Evolutionary conservation across 257 asterid genomes (phyloP).

Genomic region (Capsicum chinense): DNA sequence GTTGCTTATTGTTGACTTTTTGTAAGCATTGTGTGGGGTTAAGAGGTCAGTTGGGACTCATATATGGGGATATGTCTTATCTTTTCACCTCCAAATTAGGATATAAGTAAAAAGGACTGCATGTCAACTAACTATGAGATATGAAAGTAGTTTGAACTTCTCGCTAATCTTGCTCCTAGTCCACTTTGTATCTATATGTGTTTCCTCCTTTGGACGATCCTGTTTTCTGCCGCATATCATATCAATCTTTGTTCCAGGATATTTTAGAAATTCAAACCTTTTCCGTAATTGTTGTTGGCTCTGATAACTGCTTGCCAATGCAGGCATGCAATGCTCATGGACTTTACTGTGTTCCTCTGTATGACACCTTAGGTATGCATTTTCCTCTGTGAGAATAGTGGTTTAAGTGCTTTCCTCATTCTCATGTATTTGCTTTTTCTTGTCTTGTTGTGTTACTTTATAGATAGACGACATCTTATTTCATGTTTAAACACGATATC

Average conservation of each 20-base stretch:
- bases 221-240: neutral
- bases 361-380: constrained; percentile 89
- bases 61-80: neutral
- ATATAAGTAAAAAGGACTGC: neutral
- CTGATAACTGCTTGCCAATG: constrained; percentile 42
- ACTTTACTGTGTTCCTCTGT: constrained; percentile 83
- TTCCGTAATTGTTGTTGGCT: constrained; percentile 16
- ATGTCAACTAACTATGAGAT: neutral
- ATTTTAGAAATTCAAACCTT: constrained; percentile 1
- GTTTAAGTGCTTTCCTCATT: constrained; percentile 12
- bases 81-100: constrained; percentile 10
- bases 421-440: constrained; percentile 6
- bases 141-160: neutral
- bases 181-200: neutral
- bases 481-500: neutral
- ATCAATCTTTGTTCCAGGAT: neutral
- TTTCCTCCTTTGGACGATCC: neutral
- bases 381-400: constrained; percentile 26
- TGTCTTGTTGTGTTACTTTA: neutral
- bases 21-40: neutral
- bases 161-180: neutral
- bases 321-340: constrained; percentile 99
- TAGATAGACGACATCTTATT: neutral
- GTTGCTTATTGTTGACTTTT: neutral
- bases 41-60: neutral